Evolutionary conservation across 2,329 filamentous ascomycete genomes (phyloP).

Genomic region (Fusarium odoratissimum): DNA sequence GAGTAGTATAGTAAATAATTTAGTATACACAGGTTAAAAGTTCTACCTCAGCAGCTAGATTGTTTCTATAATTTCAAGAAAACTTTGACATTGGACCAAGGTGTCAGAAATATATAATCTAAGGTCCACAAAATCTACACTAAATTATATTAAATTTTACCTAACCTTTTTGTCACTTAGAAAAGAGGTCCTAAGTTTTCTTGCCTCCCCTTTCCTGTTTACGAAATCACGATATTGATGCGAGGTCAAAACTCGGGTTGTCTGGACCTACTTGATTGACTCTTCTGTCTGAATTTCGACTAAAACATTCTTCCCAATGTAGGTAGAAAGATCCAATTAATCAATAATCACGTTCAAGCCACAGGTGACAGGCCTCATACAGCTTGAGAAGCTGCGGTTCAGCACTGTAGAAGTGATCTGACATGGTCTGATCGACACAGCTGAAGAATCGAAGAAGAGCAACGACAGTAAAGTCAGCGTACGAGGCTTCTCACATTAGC

Average conservation of each 20-base stretch:
- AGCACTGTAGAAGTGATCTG: background rate
- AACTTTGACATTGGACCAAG: background rate
- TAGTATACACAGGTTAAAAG: too few species aligned
- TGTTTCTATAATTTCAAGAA: too few species aligned
- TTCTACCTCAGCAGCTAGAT: too few species aligned
- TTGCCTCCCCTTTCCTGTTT: background rate
- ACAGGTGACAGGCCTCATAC: background rate
- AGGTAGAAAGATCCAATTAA: background rate
- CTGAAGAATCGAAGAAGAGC: conserved; percentile 1
- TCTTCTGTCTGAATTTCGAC: background rate
- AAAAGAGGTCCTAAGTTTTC: background rate
- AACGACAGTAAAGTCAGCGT: background rate
- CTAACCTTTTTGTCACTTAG: background rate
- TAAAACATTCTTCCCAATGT: accelerated
- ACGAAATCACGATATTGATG: background rate
- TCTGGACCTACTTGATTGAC: accelerated
- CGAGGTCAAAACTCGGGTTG: too few species aligned
- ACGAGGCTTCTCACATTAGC: background rate
- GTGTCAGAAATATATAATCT: background rate
- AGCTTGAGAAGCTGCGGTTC: background rate
- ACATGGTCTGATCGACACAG: background rate
- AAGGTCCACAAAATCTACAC: background rate
- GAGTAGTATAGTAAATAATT: too few species aligned
- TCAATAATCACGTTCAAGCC: background rate
- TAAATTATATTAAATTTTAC: accelerated